These are phyloP conservation scores for Venturia asperata DNA, from an alignment of 2,329 filamentous ascomycete genomes.

Conservation along the genomic window DNA sequence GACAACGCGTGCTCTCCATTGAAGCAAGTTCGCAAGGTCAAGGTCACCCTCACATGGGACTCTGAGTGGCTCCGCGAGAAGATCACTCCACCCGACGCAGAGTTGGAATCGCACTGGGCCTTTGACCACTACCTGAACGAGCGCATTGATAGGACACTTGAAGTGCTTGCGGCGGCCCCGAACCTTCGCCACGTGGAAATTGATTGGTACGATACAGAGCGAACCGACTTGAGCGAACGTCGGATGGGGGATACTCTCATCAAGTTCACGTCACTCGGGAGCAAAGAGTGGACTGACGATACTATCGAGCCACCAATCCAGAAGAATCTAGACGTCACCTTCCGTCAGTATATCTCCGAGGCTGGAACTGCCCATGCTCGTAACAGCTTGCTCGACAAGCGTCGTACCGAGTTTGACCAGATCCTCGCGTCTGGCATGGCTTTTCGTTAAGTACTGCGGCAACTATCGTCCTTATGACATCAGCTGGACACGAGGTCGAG, in stretches of 20 bases:
- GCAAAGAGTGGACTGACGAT: slow-evolving; percentile 14
- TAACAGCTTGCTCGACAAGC: background rate
- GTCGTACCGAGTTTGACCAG: slow-evolving; percentile 14
- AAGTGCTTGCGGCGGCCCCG: background rate
- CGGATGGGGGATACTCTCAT: slow-evolving; percentile 6
- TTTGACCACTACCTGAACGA: slow-evolving; percentile 15
- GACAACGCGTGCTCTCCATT: slow-evolving; percentile 14
- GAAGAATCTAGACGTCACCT: slow-evolving; percentile 2
- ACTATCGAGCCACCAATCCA: background rate
- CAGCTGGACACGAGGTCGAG: background rate
- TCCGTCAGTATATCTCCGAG: slow-evolving; percentile 12
- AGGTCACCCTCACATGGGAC: slow-evolving; percentile 17
- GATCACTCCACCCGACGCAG: slow-evolving; percentile 1
- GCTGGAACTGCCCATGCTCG: slow-evolving; percentile 15
- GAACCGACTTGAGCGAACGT: background rate
- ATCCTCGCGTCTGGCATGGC: background rate
- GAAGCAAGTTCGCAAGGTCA: slow-evolving; percentile 13
- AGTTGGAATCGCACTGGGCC: background rate
- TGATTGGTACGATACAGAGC: slow-evolving; percentile 16
- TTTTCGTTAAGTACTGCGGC: slow-evolving; percentile 10
- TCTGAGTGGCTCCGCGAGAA: slow-evolving; percentile 17
- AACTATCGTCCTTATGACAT: no score
- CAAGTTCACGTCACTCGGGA: background rate
- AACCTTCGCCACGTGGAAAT: slow-evolving; percentile 9
- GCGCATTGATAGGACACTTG: slow-evolving; percentile 1